Conservation (phyloP, 805 yeast species). For the Kodamaea leandrae region DNA sequence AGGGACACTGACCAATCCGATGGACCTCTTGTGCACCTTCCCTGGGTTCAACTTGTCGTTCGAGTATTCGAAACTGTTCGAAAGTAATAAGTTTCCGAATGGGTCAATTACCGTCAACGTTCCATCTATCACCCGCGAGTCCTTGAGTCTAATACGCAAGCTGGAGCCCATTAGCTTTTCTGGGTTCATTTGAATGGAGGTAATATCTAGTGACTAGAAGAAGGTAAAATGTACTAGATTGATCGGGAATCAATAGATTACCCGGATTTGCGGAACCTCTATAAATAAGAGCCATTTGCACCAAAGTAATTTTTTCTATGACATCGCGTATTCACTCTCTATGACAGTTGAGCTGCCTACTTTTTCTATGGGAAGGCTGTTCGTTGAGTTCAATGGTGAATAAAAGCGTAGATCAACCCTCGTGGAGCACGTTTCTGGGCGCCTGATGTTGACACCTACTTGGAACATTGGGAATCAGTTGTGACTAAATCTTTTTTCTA, state of each 20-base stretch:
- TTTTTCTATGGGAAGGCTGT: constrained; percentile 8
- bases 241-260: neutral
- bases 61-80: constrained; percentile 35
- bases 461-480: constrained; percentile 48
- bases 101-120: constrained; percentile 41
- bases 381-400: constrained; percentile 28
- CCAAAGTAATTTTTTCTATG: neutral
- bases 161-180: constrained; percentile 31
- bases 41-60: constrained; percentile 23
- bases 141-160: constrained; percentile 27
- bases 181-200: constrained; percentile 12
- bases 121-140: constrained; percentile 36
- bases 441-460: constrained; percentile 40
- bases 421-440: constrained; percentile 47
- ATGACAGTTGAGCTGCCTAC: constrained; percentile 10
- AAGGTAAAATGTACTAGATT: too few species aligned
- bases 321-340: constrained; percentile 24
- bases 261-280: constrained; percentile 3
- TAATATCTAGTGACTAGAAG: too few species aligned
- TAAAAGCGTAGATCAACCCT: constrained; percentile 38
- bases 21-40: constrained; percentile 21
- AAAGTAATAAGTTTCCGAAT: constrained; percentile 39
- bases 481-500: constrained; percentile 33
- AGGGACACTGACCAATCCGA: constrained; percentile 29
- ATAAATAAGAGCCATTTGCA: neutral